These are phyloP conservation scores for Phytophthora sojae DNA, from an alignment of 352 stramenopile genomes.

Conservation along the genomic window DNA sequence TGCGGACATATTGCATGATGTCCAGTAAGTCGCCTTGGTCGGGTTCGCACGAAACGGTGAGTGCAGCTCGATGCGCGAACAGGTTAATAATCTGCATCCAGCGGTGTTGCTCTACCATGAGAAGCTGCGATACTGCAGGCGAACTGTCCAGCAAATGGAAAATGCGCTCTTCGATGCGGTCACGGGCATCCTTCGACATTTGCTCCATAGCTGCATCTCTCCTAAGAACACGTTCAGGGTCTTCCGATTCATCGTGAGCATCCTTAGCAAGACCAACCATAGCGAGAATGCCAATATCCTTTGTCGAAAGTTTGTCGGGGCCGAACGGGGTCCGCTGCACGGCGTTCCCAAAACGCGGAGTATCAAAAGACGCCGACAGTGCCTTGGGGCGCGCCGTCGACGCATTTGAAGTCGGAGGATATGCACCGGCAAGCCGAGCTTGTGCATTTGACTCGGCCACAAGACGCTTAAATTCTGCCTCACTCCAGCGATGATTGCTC, in stretches of 20 bases:
- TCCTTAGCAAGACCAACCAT: conserved; percentile 73
- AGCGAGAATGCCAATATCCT: conserved; percentile 64
- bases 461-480: conserved; percentile 76
- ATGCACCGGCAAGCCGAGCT: conserved; percentile 51
- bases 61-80: conserved; percentile 72
- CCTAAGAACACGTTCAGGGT: conserved; percentile 45
- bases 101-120: conserved; percentile 74
- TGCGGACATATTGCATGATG: conserved; percentile 86
- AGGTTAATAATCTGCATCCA: conserved; percentile 88
- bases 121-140: conserved; percentile 56
- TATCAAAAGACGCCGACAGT: conserved; percentile 70
- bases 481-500: conserved; percentile 77
- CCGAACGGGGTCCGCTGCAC: conserved; percentile 60
- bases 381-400: conserved; percentile 58
- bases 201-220: conserved; percentile 53
- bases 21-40: conserved; percentile 80
- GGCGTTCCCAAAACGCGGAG: conserved; percentile 57
- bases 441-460: conserved; percentile 72
- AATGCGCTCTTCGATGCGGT: conserved; percentile 77
- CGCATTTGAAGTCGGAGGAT: conserved; percentile 36
- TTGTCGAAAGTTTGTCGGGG: conserved; percentile 40
- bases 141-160: conserved; percentile 73
- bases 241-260: conserved; percentile 59
- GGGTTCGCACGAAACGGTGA: conserved; percentile 70
- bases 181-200: conserved; percentile 74